These are phyloP conservation scores for Phytophthora citricola DNA, from an alignment of 352 stramenopile species.

Conservation along the genomic window DNA sequence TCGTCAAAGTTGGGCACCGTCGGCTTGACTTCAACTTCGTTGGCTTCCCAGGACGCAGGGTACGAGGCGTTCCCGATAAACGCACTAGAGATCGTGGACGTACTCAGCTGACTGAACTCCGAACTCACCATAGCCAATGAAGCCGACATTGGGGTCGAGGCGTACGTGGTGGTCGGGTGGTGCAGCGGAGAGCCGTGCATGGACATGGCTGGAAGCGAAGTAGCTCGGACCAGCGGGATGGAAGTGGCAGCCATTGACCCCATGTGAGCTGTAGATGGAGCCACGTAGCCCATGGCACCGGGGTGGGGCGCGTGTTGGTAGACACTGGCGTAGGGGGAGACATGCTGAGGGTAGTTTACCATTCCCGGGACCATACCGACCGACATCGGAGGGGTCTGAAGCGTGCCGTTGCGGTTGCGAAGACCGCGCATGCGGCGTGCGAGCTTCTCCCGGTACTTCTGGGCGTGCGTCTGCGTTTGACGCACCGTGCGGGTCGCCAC, in stretches of 20 bases:
- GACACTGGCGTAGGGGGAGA: slow-evolving; percentile 17
- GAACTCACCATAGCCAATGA: slow-evolving; percentile 28
- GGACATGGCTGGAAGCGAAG: slow-evolving; percentile 28
- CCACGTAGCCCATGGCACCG: slow-evolving; percentile 18
- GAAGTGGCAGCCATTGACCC: slow-evolving; percentile 8
- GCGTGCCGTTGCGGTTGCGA: slow-evolving; percentile 65
- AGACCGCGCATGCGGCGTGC: slow-evolving; percentile 63
- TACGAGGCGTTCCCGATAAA: slow-evolving; percentile 47
- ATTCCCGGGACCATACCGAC: slow-evolving; percentile 1
- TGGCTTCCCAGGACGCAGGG: slow-evolving; percentile 38
- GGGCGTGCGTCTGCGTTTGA: slow-evolving; percentile 74
- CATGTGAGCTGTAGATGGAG: slow-evolving; percentile 13
- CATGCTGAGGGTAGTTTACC: slow-evolving; percentile 10
- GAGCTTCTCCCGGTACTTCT: slow-evolving; percentile 76
- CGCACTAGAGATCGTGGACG: slow-evolving; percentile 49
- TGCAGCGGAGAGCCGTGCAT: slow-evolving; percentile 15
- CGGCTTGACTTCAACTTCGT: slow-evolving; percentile 31
- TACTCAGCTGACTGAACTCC: slow-evolving; percentile 50
- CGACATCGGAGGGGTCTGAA: slow-evolving; percentile 49
- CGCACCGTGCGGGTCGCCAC: slow-evolving; percentile 70
- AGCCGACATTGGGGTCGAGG: slow-evolving; percentile 14
- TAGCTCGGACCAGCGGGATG: slow-evolving; percentile 22
- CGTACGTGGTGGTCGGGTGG: slow-evolving; percentile 20
- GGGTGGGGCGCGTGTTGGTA: slow-evolving; percentile 29
- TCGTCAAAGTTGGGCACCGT: slow-evolving; percentile 69